Base-by-base conservation (phyloP, 768 basidiomycete species). In the Lanmaoa rubissima region DNA sequence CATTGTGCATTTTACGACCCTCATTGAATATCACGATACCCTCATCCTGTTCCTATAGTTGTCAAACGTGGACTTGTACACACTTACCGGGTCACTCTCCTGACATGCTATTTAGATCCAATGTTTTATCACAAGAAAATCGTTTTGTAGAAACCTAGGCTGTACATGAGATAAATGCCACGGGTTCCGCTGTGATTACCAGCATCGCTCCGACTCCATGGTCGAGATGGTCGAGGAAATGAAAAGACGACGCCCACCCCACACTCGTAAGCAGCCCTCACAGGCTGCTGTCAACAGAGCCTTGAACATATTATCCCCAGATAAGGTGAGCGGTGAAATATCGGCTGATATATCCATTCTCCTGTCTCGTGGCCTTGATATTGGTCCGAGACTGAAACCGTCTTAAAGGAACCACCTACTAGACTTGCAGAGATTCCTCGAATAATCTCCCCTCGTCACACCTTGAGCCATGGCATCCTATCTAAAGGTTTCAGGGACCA, bases 401-500 rank as follows among this genome's bases (percentile, higher is more conserved):
- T 49, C 42, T 61, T 56, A 50, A 56, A 53, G 46, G 19, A 34
- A 19, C 24, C 12, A 21, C 17, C 24, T 19, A 17, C 24, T 19
- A 17, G n/a, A 32, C n/a, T 39, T 28, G 24, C 38, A 8, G n/a
- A 24, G 17, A 9, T n/a, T 17, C 19, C 40, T 31, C 19, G 13
- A 19, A 47, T 11, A 26, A 41, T 31, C 16, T 24, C 26, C 17
- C 38, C 44, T 14, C 28, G 11, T 19, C 36, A 40, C 45, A 17
- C 17, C 28, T 51, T 51, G 57, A 51, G 21, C 4, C 46, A 68
- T 69, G 65, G 44, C 55, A 26, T 80, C 83, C 57, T 78, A 79
- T 55, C 72, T 87, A 48, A 81, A 75, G 60, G 79, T 86, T 14
- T 75, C 77, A 55, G 86, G 85, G 41, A 82, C 81, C 16, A 82